Evolutionary conservation across 805 yeast genomes (phyloP), one percentile per base, ranked within the genome.

Genomic region (Metschnikowia continentalis): DNA sequence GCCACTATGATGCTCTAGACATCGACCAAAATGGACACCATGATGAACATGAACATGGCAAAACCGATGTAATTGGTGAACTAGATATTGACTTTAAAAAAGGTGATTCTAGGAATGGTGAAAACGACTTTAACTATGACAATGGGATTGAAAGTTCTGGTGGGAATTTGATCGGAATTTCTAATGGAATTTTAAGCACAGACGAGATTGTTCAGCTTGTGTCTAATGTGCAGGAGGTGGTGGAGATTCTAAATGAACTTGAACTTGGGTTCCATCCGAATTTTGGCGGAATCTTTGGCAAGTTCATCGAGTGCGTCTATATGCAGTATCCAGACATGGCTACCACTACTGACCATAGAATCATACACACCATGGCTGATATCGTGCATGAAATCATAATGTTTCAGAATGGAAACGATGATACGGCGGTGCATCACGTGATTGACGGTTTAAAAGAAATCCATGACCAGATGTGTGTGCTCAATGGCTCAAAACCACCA

Each of bases 171-270:
- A 8, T 2, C 4, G 30, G 11, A 23, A 8, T 1, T 26, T 8
- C 30, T 26, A 11, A 5, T 8, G 30, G 30, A 5, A 26, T 13
- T 37, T n/a, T 19, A 3, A 20, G 15, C 22, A 23, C 8, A 6
- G 15, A 37, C 1, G 46, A 42, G 22, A 15, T 32, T 5, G 15
- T 2, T 4, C 50, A 52, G n/a, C 49, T 58, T 35, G 50, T 50
- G 14, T 36, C 52, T 13, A 51, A 53, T 14, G 46, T 56, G 32
- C 35, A 48, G n/a, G 50, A 58, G 2, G 60, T 58, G 23, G 55
- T 71, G 3, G 64, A 68, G 1, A 57, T 63, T 10, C 52, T 71
- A 19, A 58, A 57, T 30, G 74, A 69, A 35, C 62, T 60, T 30
- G 60, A 54, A 20, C 53, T 65, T 8, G 50, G 58, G n/a, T 61